Evolutionary conservation across 495 filamentous ascomycete species (phyloP), one percentile per base, ranked within the genome.

Genomic region (Neurospora africana): DNA sequence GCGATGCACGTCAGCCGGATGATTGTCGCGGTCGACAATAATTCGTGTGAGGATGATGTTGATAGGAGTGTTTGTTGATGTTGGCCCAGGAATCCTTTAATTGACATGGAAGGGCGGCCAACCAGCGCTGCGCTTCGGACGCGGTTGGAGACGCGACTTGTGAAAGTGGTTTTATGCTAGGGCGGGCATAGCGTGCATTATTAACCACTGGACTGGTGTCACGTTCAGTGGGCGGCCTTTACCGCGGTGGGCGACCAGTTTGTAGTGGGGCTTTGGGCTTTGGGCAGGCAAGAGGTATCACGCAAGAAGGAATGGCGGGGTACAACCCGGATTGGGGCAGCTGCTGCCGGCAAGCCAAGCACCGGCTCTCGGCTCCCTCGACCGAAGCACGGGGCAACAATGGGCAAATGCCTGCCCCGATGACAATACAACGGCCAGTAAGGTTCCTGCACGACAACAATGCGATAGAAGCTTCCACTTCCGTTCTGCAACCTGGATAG

Each of bases 71-170:
- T 72, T 72, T 69, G 68, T 38, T 35, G 27, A 58, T 53, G 39
- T 30, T 72, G 65, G 40, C 33, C 71, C 47, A 19, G 15, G 53
- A 33, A 65, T 65, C 53, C 53, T 65, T 65, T 65, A 65, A 65
- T 65, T 65, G 53, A 65, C 53, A 65, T 65, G 53, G 53, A 65
- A 65, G 53, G 27, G 58, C 15, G 53, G 39, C 71, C 44, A 72
- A 68, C 71, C 38, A 72, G 71, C 65, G 41, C 47, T 21, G 19
- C 30, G 30, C 70, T 11, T 65, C 53, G 47, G 41, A 69, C 71
- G 71, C 71, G 71, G 30, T 72, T 36, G 30, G 36, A 68, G 71
- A 72, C 71, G 71, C 71, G 71, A 53, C 71, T 72, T 69, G 71
- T 27, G 36, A 33, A 65, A 65, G 53, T 65, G 27, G 53, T 65